These are phyloP conservation scores for Fusarium tricinctum DNA, from an alignment of 2,329 filamentous ascomycete genomes.

Conservation along the genomic window DNA sequence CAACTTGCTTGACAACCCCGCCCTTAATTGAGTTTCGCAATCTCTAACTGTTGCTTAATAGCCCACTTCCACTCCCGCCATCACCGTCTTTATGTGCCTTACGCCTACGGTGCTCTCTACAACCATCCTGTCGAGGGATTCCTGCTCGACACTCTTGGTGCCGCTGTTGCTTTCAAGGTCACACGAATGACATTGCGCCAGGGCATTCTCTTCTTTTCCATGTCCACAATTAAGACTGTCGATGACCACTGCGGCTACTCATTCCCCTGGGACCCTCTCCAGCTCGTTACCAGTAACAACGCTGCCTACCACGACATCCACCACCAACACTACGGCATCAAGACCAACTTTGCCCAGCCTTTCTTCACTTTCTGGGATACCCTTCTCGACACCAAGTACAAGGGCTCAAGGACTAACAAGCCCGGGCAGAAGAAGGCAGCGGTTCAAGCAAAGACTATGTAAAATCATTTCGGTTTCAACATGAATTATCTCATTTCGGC, in stretches of 20 bases:
- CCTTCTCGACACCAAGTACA: slow-evolving; percentile 85
- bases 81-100: slow-evolving; percentile 96
- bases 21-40: not conserved
- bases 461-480: slow-evolving; percentile 33
- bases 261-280: slow-evolving; percentile 95
- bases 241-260: slow-evolving; percentile 97
- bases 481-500: slow-evolving; percentile 43
- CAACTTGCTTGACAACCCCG: not conserved
- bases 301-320: slow-evolving; percentile 98
- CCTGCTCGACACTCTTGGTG: slow-evolving; percentile 89
- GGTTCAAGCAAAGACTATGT: slow-evolving; percentile 24
- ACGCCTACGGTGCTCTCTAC: slow-evolving; percentile 96
- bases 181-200: slow-evolving; percentile 87
- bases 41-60: slow-evolving; percentile 53
- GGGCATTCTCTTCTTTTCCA: slow-evolving; percentile 89
- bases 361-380: slow-evolving; percentile 98
- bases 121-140: slow-evolving; percentile 97
- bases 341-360: slow-evolving; percentile 91
- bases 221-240: slow-evolving; percentile 94
- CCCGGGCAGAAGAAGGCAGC: slow-evolving; percentile 54
- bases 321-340: slow-evolving; percentile 99
- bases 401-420: slow-evolving; percentile 67
- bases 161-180: slow-evolving; percentile 84
- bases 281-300: slow-evolving; percentile 94
- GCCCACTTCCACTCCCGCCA: slow-evolving; percentile 94